Conservation (phyloP, 2,329 filamentous ascomycete genomes). For the Ustulina deusta region DNA sequence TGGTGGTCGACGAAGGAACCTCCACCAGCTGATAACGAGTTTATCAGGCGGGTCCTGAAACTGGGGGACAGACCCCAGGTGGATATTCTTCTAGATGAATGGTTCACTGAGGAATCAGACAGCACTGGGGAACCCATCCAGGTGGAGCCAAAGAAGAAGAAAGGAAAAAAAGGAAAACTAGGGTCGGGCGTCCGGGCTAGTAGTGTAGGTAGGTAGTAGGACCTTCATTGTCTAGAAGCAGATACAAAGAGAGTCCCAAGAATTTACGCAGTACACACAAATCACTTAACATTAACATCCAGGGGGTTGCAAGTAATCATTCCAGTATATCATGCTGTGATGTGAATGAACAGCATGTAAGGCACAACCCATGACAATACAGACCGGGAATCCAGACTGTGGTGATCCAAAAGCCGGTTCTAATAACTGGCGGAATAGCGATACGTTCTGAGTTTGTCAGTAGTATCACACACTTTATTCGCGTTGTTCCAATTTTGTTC, state of each 20-base stretch:
- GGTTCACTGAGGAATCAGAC: conserved; percentile 45
- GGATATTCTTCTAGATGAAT: conserved; percentile 45
- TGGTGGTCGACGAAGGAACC: conserved; percentile 40
- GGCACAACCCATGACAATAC: conserved; percentile 2
- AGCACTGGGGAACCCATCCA: conserved; percentile 36
- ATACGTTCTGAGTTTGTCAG: conserved; percentile 21
- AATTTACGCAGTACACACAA: too few relatives aligned
- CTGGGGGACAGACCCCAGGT: conserved; percentile 48
- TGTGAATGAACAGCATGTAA: not conserved
- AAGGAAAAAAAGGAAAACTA: conserved; percentile 15
- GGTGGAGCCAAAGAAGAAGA: conserved; percentile 13
- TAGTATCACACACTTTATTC: conserved; percentile 32
- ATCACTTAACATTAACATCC: not conserved
- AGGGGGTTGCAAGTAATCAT: conserved; percentile 1
- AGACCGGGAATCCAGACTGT: not conserved
- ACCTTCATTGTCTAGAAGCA: too few relatives aligned
- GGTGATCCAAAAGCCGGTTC: conserved; percentile 12
- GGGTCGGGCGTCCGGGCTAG: conserved; percentile 13
- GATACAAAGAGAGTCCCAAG: not conserved
- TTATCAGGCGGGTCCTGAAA: conserved; percentile 47
- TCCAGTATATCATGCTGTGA: conserved; percentile 3
- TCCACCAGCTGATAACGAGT: conserved; percentile 42
- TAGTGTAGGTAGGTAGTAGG: too few relatives aligned
- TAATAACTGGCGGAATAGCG: conserved; percentile 12
- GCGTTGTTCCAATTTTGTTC: conserved; percentile 25